Percentiles rank a stretch among this genome's conserved stretches.
phyloP scores from a whole-genome alignment of 106 monocot genomes.

The Gastrodia elata region DNA sequence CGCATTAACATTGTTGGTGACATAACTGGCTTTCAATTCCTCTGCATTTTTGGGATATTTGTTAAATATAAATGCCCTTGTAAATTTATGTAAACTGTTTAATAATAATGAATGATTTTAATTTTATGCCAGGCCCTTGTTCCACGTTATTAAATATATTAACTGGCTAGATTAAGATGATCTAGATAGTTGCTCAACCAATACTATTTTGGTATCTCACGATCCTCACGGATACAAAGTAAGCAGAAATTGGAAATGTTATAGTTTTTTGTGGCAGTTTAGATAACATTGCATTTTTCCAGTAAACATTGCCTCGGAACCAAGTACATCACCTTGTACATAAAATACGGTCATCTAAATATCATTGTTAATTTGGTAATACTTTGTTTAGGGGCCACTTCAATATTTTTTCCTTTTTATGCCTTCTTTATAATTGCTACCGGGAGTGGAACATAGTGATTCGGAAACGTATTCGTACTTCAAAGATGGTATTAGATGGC shows the following conservation, averaged over 20 bases:
- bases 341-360: background rate
- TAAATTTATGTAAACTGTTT: background rate
- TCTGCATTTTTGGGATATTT: background rate
- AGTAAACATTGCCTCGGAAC: background rate
- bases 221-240: background rate
- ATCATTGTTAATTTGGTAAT: background rate
- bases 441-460: background rate
- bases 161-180: background rate
- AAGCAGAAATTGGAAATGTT: background rate
- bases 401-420: background rate
- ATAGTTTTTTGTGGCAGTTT: background rate
- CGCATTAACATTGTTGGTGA: background rate
- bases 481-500: background rate
- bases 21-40: background rate
- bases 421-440: background rate
- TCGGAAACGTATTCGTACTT: background rate
- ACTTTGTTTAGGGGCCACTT: background rate
- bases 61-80: background rate
- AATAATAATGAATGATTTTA: background rate
- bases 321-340: background rate
- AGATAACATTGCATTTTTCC: background rate
- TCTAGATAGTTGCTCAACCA: background rate
- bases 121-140: background rate
- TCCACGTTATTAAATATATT: background rate
- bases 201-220: background rate